phyloP scores from a whole-genome alignment of 208 protist species.

The Lotmaria passim region DNA sequence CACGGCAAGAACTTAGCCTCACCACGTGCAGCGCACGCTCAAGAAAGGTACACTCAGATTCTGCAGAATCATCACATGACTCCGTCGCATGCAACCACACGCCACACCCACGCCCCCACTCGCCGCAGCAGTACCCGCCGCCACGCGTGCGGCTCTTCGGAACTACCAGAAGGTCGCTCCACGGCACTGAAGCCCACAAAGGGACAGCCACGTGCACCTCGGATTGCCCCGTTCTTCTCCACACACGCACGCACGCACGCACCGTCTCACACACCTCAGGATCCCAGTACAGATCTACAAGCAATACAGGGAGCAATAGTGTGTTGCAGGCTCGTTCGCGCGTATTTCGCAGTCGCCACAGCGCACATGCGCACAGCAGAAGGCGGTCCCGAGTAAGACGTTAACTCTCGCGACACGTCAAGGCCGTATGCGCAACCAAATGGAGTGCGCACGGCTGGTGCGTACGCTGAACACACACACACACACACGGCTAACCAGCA shows the following conservation, averaged over 20 bases:
- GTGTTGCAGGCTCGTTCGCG: slow-evolving; percentile 3
- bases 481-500: neutral
- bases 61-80: slow-evolving; percentile 29
- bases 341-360: neutral
- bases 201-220: slow-evolving; percentile 47
- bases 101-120: neutral
- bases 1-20: slow-evolving; percentile 23
- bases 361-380: slow-evolving; percentile 1
- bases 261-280: slow-evolving; percentile 54
- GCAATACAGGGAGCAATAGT: slow-evolving; percentile 25
- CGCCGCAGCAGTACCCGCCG: neutral
- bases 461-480: slow-evolving; percentile 14
- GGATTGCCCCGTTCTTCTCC: slow-evolving; percentile 56
- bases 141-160: slow-evolving; percentile 39
- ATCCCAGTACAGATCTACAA: slow-evolving; percentile 32
- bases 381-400: neutral
- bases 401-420: slow-evolving; percentile 19
- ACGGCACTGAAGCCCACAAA: slow-evolving; percentile 27
- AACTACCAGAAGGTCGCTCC: slow-evolving; percentile 66
- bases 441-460: slow-evolving; percentile 22
- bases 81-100: neutral
- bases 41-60: slow-evolving; percentile 38
- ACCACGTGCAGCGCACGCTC: slow-evolving; percentile 22
- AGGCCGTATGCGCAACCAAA: slow-evolving; percentile 19
- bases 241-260: slow-evolving; percentile 18